phyloP scores from a whole-genome alignment of 768 basidiomycete genomes.

The Lentinula raphanica region DNA sequence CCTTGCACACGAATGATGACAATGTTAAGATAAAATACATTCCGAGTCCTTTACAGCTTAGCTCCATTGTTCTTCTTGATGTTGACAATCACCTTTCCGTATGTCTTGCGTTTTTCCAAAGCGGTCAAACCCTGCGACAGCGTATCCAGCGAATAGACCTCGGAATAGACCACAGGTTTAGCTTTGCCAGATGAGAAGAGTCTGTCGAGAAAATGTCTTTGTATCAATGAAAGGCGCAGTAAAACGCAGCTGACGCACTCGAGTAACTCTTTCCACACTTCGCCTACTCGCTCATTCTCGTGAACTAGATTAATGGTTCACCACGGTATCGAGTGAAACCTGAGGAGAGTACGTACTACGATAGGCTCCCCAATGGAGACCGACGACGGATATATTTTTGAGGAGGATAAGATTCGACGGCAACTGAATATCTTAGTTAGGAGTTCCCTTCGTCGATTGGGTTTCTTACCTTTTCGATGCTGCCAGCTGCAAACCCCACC shows the following conservation, averaged over 20 bases:
- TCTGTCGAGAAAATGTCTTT: slow-evolving; percentile 28
- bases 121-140: slow-evolving; percentile 67
- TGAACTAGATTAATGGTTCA: neutral
- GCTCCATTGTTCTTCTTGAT: slow-evolving; percentile 43
- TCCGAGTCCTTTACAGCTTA: neutral
- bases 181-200: slow-evolving; percentile 63
- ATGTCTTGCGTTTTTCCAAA: slow-evolving; percentile 79
- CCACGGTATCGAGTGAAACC: neutral
- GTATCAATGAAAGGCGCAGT: neutral
- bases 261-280: slow-evolving; percentile 1
- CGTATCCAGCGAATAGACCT: slow-evolving; percentile 62
- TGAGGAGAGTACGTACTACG: slow-evolving; percentile 37
- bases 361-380: slow-evolving; percentile 87
- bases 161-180: slow-evolving; percentile 65
- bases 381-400: slow-evolving; percentile 81
- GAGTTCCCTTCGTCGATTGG: too few relatives aligned
- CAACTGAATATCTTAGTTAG: slow-evolving; percentile 42
- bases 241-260: neutral
- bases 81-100: slow-evolving; percentile 82
- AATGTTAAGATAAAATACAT: too few relatives aligned
- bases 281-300: neutral
- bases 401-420: slow-evolving; percentile 80
- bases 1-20: neutral
- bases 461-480: slow-evolving; percentile 68
- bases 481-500: slow-evolving; percentile 87